Base-by-base conservation (phyloP, 1,139 yeast genomes). In the Yamadazyma songkhlaensis region DNA sequence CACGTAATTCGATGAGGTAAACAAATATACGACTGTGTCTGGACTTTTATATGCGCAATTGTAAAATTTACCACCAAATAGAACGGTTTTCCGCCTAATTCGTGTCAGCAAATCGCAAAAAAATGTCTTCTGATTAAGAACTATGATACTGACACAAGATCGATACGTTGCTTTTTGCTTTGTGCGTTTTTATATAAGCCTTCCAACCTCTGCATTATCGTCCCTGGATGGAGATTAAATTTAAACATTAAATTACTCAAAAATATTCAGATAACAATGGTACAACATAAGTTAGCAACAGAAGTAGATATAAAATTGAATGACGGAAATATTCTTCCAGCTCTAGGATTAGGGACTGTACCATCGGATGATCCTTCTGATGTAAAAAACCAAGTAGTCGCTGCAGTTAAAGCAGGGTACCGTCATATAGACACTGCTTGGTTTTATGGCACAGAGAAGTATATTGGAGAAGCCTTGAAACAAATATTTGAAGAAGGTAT, bases 391-490 rank as follows among this genome's bases (percentile, higher is more conserved):
- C 71, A 64, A 47, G 70, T 67, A 2, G 51, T 61, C 11, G 55
- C 70, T 9, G 73, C 73, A 1, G 56, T 67, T 4, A 63, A 55
- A 41, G 70, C 72, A 0, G 73, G 73, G 0, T 67, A 62, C 41
- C 62, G 73, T 26, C 67, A 59, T 37, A 63, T 67, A 30, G 73
- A 67, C 42, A 63, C 72, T 8, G 73, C 73, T 10, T 67, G 72
- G 72, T 64, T 51, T 40, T 77, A 77, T 50, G 77, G 78, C 0
- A 64, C 74, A 6, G 82, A 77, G 47, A 60, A 64, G 37, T 66
- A 57, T 39, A 57, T 77, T 29, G 82, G 82, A 3, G 61, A 70
- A 45, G 81, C 77, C 1, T 53, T 77, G 37, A 62, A 69, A 46
- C 74, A 73, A 45, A 54, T 72, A 36, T 63, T 77, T 43, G 70